Evolutionary conservation across 805 yeast species (phyloP).

Genomic region (Hanseniaspora occidentalis): DNA sequence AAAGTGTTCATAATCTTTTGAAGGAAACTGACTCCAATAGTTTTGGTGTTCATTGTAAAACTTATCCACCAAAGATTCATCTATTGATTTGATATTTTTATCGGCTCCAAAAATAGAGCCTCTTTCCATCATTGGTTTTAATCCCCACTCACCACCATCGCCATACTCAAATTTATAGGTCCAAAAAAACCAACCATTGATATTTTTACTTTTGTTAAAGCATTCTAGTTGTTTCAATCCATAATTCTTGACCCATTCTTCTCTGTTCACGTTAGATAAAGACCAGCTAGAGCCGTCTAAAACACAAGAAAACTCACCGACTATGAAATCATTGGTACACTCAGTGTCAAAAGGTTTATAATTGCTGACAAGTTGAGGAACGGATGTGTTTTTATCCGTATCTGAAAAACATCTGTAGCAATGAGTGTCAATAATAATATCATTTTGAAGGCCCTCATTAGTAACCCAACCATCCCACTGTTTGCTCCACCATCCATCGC

Average conservation of each 20-base stretch:
- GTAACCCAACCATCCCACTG: slow-evolving; percentile 61
- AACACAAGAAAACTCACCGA: slow-evolving; percentile 89
- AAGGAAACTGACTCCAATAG: slow-evolving; percentile 47
- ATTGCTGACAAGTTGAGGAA: slow-evolving; percentile 49
- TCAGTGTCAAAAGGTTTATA: slow-evolving; percentile 38
- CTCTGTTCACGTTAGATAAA: slow-evolving; percentile 31
- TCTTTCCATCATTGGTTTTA: slow-evolving; percentile 56
- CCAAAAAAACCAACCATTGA: slow-evolving; percentile 77
- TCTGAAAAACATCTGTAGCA: slow-evolving; percentile 79
- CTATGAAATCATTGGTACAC: slow-evolving; percentile 51
- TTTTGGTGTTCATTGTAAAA: slow-evolving; percentile 33
- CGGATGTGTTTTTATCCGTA: slow-evolving; percentile 51
- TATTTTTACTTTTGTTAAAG: slow-evolving; percentile 40
- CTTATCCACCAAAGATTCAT: slow-evolving; percentile 22
- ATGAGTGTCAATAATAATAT: slow-evolving; percentile 74
- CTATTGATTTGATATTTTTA: slow-evolving; percentile 29
- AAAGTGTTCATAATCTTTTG: slow-evolving; percentile 57
- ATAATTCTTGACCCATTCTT: slow-evolving; percentile 41
- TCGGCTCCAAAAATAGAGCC: slow-evolving; percentile 37
- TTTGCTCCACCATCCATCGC: slow-evolving; percentile 90
- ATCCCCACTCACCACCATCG: slow-evolving; percentile 96
- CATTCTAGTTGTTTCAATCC: slow-evolving; percentile 44
- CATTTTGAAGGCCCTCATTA: slow-evolving; percentile 29
- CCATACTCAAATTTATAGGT: slow-evolving; percentile 78
- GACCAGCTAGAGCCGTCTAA: slow-evolving; percentile 67